phyloP scores from a whole-genome alignment of 108 stramenopile genomes.

The Nitzschia putrida region DNA sequence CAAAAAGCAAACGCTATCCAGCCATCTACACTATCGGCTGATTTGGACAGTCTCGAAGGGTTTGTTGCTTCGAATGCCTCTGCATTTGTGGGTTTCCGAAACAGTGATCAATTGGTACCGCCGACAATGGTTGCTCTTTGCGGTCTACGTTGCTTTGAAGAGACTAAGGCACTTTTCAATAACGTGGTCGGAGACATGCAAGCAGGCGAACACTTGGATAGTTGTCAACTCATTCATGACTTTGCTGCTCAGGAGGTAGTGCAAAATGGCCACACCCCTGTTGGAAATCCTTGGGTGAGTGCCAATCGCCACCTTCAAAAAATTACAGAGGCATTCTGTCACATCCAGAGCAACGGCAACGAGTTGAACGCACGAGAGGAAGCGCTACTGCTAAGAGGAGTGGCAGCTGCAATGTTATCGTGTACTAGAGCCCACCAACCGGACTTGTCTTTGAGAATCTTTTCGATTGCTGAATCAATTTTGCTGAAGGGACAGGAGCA shows the following conservation, averaged over 20 bases:
- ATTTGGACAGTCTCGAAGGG: background rate
- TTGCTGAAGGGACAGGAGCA: background rate
- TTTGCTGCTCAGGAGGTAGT: conserved; percentile 15
- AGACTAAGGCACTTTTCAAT: conserved; percentile 28
- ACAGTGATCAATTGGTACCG: conserved; percentile 23
- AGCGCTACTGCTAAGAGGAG: background rate
- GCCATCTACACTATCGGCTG: background rate
- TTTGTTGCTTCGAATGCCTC: background rate
- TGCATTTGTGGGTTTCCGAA: background rate
- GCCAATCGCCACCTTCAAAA: conserved; percentile 20
- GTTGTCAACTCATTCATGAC: background rate
- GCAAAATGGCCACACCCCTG: conserved; percentile 9
- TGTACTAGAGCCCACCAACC: conserved; percentile 34
- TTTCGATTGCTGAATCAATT: conserved; percentile 3
- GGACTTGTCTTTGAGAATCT: conserved; percentile 17
- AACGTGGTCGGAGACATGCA: background rate
- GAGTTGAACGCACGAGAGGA: background rate
- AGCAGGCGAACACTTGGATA: background rate
- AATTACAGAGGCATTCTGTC: conserved; percentile 2
- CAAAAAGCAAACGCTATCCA: background rate
- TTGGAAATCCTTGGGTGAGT: conserved; percentile 33
- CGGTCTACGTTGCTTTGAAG: conserved; percentile 44
- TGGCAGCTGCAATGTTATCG: conserved; percentile 33
- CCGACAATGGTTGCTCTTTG: conserved; percentile 50
- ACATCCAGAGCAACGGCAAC: background rate